Evolutionary conservation across 331 rosid species (phyloP).

Genomic region (Quercus phellos): DNA sequence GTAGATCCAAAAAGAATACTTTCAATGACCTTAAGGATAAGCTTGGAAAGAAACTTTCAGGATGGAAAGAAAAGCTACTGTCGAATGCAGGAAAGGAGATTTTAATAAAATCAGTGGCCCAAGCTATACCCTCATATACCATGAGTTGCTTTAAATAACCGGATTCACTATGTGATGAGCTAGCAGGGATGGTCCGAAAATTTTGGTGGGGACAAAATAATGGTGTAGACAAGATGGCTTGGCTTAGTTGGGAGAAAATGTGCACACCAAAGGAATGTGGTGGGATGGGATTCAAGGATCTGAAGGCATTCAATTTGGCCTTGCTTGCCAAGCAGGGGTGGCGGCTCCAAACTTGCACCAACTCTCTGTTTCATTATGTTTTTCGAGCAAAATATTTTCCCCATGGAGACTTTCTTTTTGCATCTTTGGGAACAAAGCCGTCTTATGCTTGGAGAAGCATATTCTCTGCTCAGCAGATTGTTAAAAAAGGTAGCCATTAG

Average conservation of each 20-base stretch:
- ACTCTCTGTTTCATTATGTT: background rate
- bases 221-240: background rate
- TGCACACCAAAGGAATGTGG: background rate
- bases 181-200: background rate
- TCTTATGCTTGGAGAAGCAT: background rate
- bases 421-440: background rate
- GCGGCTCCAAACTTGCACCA: background rate
- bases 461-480: background rate
- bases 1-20: too few species aligned
- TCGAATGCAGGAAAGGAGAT: background rate
- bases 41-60: background rate
- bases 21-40: too few species aligned
- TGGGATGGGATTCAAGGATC: background rate
- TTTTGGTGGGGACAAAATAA: background rate
- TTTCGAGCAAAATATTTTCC: background rate
- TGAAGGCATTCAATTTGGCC: background rate
- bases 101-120: too few species aligned
- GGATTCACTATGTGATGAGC: too few species aligned
- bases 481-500: too few species aligned
- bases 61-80: background rate
- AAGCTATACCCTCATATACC: too few species aligned
- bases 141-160: too few species aligned
- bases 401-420: background rate
- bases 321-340: too few species aligned
- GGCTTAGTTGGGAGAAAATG: background rate